Evolutionary conservation across 176 grass and related monocot genomes (phyloP).

Genomic region (Oropetium thomaeum): DNA sequence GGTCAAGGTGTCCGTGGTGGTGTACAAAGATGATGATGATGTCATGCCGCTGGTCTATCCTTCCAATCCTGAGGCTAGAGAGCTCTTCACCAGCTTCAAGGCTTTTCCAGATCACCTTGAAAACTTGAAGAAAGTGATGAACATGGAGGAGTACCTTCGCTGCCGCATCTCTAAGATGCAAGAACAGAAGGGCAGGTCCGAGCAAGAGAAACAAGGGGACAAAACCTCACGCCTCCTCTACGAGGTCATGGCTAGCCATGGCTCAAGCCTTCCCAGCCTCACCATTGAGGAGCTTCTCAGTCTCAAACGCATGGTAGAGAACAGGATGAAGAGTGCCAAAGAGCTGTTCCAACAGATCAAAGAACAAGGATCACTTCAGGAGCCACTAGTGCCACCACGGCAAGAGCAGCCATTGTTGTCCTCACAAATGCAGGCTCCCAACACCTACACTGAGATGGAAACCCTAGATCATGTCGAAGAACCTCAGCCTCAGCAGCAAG

Average conservation of each 20-base stretch:
- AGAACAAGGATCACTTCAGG: background rate
- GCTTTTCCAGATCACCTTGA: slow-evolving; percentile 32
- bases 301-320: background rate
- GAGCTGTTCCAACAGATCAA: background rate
- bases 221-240: slow-evolving; percentile 15
- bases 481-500: background rate
- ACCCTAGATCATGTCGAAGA: background rate
- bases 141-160: slow-evolving; percentile 36
- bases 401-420: background rate
- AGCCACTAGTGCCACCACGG: background rate
- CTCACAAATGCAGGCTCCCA: background rate
- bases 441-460: background rate
- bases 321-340: background rate
- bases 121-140: slow-evolving; percentile 34
- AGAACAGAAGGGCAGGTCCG: slow-evolving; percentile 5
- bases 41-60: slow-evolving; percentile 28
- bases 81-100: slow-evolving; percentile 5
- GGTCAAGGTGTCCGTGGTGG: slow-evolving; percentile 13
- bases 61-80: background rate
- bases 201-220: background rate
- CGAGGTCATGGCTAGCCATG: background rate
- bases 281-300: slow-evolving; percentile 7
- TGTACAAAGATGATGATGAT: slow-evolving; percentile 12
- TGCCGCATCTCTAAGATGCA: slow-evolving; percentile 2
- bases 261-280: background rate